Evolutionary conservation across 768 basidiomycete genomes (phyloP), one percentile per base, ranked within the genome.

Genomic region (Inosperma sp.): DNA sequence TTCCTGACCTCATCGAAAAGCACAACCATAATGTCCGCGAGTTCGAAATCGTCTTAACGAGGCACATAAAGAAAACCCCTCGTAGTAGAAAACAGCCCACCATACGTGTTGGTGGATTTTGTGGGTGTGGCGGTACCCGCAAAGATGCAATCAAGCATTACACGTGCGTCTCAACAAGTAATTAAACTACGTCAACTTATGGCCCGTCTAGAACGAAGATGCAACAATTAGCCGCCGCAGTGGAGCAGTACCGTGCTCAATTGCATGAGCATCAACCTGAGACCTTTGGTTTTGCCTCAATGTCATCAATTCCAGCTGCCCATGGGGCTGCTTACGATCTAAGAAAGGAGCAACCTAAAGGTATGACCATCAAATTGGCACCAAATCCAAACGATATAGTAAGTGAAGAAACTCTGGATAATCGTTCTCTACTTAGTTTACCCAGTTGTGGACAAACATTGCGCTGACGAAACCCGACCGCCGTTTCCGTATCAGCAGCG

Each of bases 391-490:
- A 59, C 48, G 65, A 66, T 43, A 62, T 68, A 26, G 83, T 39
- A 37, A 27, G 57, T 51, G 6, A 19, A 27, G 10, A n/a, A 14
- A 16, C 17, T 25, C 29, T 25, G 25, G 8, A 30, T 23, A 2
- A 6, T 30, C 25, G 19, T 16, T 25, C 17, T 41, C 17, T 27
- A 35, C 22, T 35, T 30, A 36, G 8, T 26, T 30, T 39, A 3
- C 16, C 29, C 14, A 84, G 82, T 80, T 93, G 47, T 94, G 91
- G 91, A 64, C 75, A 41, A 93, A 93, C 61, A 69, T 93, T 59
- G 79, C 78, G 52, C 76, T 76, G 61, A 75, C 78, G 6, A 69
- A 77, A 17, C 68, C 60, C 6, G 77, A 80, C 31, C 60, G 82
- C 19, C 57, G 72, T 23, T 75, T 79, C 33, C 79, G 81, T 63